phyloP scores from a whole-genome alignment of 129 eudicot genomes.

The Artemisia tridentata region DNA sequence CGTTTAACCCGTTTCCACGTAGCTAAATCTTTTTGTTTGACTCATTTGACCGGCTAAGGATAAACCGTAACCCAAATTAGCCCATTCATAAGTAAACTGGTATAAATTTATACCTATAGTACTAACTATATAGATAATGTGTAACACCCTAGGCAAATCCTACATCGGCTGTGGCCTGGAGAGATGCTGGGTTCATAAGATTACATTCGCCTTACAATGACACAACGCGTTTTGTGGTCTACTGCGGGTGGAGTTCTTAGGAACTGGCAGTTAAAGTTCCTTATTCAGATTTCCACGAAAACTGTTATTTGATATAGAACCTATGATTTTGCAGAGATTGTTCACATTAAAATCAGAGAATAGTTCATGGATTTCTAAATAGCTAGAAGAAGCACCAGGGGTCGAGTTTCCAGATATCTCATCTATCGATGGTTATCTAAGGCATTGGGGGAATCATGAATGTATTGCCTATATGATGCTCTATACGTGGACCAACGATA shows the following conservation, averaged over 20 bases:
- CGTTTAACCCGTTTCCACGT: too few species aligned
- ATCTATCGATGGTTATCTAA: conserved; percentile 35
- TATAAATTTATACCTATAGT: background rate
- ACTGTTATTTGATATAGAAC: background rate
- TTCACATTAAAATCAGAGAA: conserved; percentile 35
- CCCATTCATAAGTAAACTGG: background rate
- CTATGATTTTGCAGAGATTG: conserved; percentile 37
- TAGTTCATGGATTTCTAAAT: conserved; percentile 22
- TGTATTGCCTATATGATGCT: conserved; percentile 28
- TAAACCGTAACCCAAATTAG: too few species aligned
- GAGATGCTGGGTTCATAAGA: too few species aligned
- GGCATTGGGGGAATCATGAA: conserved; percentile 46
- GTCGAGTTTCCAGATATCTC: conserved; percentile 40
- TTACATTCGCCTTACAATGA: too few species aligned
- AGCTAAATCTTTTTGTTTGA: too few species aligned
- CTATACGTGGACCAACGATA: conserved; percentile 41
- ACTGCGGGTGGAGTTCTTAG: too few species aligned
- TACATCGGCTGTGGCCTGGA: too few species aligned
- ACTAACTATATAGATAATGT: background rate
- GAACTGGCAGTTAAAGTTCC: too few species aligned
- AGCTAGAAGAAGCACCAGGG: conserved; percentile 35
- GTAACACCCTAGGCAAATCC: too few species aligned
- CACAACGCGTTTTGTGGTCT: too few species aligned
- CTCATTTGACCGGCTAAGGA: too few species aligned
- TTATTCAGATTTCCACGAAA: too few species aligned